A percentile compares a stretch with the other conserved stretches of the same genome.
Evolutionary conservation across 805 yeast genomes (phyloP).

Genomic region (Saccharomycopsis selenospora): DNA sequence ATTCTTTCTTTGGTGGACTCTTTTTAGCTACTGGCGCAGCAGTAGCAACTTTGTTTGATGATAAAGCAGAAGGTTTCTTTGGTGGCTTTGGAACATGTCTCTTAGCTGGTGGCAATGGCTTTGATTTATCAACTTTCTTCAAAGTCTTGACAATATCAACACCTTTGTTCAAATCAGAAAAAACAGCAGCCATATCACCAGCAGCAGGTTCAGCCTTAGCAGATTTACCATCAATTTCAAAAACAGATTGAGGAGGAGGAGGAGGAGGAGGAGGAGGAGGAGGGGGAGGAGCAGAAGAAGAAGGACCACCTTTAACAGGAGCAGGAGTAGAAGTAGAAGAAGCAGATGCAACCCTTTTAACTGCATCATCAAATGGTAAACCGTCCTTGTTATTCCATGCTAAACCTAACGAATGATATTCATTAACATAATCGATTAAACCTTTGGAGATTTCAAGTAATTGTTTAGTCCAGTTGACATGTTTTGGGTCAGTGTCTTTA

Average conservation of each 20-base stretch:
- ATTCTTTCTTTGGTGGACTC: conserved; percentile 58
- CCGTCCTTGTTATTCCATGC: conserved; percentile 65
- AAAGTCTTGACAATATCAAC: conserved; percentile 75
- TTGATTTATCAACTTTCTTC: conserved; percentile 86
- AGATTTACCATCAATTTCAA: conserved; percentile 34
- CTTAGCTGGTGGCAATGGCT: conserved; percentile 43
- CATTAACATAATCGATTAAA: conserved; percentile 66
- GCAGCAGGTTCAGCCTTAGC: conserved; percentile 25
- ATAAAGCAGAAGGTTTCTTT: conserved; percentile 66
- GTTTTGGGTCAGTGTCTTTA: conserved; percentile 61
- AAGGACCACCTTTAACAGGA: conserved; percentile 28
- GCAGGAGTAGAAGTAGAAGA: conserved; percentile 28
- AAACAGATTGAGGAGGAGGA: conserved; percentile 76
- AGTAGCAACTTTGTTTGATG: conserved; percentile 24
- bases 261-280: conserved; percentile 91
- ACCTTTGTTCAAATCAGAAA: conserved; percentile 85
- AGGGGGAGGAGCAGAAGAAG: conserved; percentile 32
- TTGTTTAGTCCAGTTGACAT: conserved; percentile 74
- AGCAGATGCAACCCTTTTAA: conserved; percentile 27
- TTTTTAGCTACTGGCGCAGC: conserved; percentile 27
- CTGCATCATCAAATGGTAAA: conserved; percentile 44
- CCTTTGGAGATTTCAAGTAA: conserved; percentile 60
- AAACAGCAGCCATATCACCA: conserved; percentile 68
- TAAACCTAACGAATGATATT: conserved; percentile 78
- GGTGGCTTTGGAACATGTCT: conserved; percentile 67